Evolutionary conservation across 345 rosid genomes (phyloP), one percentile per base, ranked within the genome.

Genomic region (Populus alba): DNA sequence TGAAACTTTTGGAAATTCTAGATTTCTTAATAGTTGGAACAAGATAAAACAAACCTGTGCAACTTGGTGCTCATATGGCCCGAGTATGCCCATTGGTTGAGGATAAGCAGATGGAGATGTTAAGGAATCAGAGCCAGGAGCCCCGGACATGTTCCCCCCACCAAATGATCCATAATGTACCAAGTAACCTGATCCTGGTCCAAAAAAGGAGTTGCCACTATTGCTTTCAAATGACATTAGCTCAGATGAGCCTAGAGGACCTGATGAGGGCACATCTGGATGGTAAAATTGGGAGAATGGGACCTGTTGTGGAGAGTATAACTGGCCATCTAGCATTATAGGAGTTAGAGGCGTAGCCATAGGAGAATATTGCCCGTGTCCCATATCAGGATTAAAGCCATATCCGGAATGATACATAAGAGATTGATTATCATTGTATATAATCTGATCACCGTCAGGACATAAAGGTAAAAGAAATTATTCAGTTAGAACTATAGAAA

Each of bases 31-130:
- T 65, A 25, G 9, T 16, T 12, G 16, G 33, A 66, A 18, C 7
- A 31, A 66, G 55, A 78, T n/a, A 20, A 41, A 68, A 73, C 70
- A 10, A 71, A 90, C 95, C 95, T 90, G 93, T 38, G 85, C 86
- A 72, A 80, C 72, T 76, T 77, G 88, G 49, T 90, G 93, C 75
- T 91, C 93, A 49, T 90, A 87, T n/a, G 93, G 81, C 78, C 95
- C 93, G 83, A 90, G 90, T 76, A 91, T 91, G 76, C 93, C 93
- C 91, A 86, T 83, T 20, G 89, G 84, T 67, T 86, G 95, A 80
- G 91, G 88, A 86, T 91, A 91, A 47, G 84, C 80, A 29, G 85
- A 66, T 76, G 87, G 74, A 3, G 91, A 82, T 25, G 86, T 33
- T 49, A 85, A 74, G 74, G 91, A 70, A 82, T 69, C 80, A 57